Evolutionary conservation across 106 monocot species (phyloP).

Genomic region (Dioscorea dumetorum): DNA sequence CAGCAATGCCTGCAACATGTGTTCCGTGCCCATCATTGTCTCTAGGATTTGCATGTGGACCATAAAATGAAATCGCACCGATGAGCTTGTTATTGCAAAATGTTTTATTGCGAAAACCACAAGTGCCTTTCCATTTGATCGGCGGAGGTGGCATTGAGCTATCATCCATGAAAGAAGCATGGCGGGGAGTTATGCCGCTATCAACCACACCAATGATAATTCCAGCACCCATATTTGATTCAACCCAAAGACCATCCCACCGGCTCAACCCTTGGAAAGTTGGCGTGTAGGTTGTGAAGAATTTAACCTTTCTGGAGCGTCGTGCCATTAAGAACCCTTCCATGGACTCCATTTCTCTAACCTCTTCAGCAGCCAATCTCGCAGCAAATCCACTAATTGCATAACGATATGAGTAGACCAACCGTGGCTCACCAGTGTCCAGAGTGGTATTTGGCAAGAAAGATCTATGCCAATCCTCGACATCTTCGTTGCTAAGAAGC

Average conservation of each 20-base stretch:
- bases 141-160: background rate
- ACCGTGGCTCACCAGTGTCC: background rate
- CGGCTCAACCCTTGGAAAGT: background rate
- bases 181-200: background rate
- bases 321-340: background rate
- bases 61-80: background rate
- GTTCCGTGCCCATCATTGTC: too few relatives aligned
- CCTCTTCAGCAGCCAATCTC: background rate
- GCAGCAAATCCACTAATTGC: background rate
- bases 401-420: background rate
- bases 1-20: too few relatives aligned
- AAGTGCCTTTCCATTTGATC: background rate
- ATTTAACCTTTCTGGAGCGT: background rate
- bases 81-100: background rate
- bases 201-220: background rate
- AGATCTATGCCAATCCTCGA: too few relatives aligned
- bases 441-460: too few relatives aligned
- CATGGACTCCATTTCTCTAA: background rate
- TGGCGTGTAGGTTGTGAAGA: background rate
- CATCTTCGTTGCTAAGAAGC: too few relatives aligned
- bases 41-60: too few relatives aligned
- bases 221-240: background rate
- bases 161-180: background rate
- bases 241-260: background rate
- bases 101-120: background rate